phyloP scores from a whole-genome alignment of 2,329 filamentous ascomycete species.

The Sclerotinia trifoliorum region DNA sequence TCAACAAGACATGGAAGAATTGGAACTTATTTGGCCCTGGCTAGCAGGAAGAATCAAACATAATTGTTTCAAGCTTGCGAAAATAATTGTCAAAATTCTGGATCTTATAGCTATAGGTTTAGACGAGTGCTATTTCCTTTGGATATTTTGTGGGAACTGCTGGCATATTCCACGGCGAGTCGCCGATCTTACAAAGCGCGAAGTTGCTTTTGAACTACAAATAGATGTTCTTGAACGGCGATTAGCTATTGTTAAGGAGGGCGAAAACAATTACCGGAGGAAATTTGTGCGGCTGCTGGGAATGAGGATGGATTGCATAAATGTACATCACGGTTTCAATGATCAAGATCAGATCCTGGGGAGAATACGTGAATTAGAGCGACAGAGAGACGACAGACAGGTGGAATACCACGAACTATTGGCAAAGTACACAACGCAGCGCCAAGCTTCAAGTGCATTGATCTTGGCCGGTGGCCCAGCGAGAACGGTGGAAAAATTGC shows the following conservation, averaged over 20 bases:
- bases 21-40: not conserved
- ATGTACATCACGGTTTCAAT: not conserved
- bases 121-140: not conserved
- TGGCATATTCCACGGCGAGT: not conserved
- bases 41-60: not conserved
- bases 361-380: not conserved
- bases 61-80: not conserved
- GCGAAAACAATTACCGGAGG: not conserved
- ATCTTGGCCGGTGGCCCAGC: not conserved
- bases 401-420: not conserved
- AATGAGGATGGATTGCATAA: not conserved
- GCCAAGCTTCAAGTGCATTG: not conserved
- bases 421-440: not conserved
- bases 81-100: not conserved
- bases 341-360: not conserved
- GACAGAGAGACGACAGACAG: not conserved
- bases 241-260: not conserved
- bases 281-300: not conserved
- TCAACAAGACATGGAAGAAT: not conserved
- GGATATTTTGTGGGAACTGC: not conserved
- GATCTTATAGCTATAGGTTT: not conserved
- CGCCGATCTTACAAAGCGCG: not conserved
- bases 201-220: not conserved
- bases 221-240: not conserved
- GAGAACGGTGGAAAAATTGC: conserved; percentile 3